Evolutionary conservation across 345 rosid genomes (phyloP).

Genomic region (Syzygium aqueum): DNA sequence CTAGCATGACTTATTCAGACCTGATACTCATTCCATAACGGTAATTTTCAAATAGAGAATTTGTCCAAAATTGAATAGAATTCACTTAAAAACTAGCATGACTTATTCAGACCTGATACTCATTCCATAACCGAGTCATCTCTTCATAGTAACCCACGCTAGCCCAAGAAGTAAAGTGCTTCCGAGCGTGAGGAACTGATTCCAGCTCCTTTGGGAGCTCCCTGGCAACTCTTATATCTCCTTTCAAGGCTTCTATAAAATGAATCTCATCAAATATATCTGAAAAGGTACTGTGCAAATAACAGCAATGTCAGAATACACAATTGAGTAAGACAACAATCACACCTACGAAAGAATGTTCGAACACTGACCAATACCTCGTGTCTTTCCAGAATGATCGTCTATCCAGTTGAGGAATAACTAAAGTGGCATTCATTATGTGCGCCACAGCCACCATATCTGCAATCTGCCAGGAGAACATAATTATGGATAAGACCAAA

Average conservation of each 20-base stretch:
- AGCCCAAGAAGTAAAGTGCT: constrained; percentile 89
- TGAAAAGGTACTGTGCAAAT: constrained; percentile 47
- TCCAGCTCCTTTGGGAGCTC: constrained; percentile 73
- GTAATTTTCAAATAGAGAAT: not conserved
- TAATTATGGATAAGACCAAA: not conserved
- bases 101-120: constrained; percentile 37
- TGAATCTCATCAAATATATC: constrained; percentile 76
- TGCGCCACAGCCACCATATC: constrained; percentile 93
- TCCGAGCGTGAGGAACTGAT: constrained; percentile 67
- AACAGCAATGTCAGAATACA: not conserved
- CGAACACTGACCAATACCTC: constrained; percentile 30
- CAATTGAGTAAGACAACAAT: not conserved
- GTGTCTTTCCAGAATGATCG: constrained; percentile 94
- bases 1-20: constrained; percentile 11
- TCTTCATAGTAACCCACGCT: constrained; percentile 74
- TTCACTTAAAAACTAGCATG: not conserved
- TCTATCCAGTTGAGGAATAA: constrained; percentile 79
- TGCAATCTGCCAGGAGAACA: constrained; percentile 38
- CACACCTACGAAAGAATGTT: not conserved
- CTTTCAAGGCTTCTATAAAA: constrained; percentile 49
- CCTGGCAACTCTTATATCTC: constrained; percentile 62
- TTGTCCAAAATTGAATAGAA: not conserved
- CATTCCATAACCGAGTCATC: constrained; percentile 63
- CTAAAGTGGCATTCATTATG: constrained; percentile 88
- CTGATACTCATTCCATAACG: constrained; percentile 59